Conservation (phyloP, 345 rosid species). For the Angophora floribunda region DNA sequence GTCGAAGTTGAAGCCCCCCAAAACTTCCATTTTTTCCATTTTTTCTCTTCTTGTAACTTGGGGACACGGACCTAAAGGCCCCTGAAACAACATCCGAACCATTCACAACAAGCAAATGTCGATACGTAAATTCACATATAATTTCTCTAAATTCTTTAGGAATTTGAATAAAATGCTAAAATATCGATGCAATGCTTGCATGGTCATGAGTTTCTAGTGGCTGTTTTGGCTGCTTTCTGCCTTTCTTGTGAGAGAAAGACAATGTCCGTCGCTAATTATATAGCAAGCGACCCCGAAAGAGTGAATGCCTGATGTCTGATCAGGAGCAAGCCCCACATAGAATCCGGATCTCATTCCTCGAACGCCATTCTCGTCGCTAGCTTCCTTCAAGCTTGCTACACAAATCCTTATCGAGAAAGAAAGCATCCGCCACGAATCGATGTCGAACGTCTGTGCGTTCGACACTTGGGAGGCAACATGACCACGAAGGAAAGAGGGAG, state of each 20-base stretch:
- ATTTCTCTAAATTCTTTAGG: not conserved
- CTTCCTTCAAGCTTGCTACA: not conserved
- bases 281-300: not conserved
- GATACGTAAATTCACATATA: not conserved
- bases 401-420: not conserved
- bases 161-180: not conserved
- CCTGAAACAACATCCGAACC: not conserved
- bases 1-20: not conserved
- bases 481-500: not conserved
- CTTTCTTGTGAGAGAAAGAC: not conserved
- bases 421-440: not conserved
- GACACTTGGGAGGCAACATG: not conserved
- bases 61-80: not conserved
- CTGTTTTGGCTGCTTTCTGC: not conserved
- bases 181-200: not conserved
- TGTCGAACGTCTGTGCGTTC: not conserved
- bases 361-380: not conserved
- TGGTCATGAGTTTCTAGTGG: not conserved
- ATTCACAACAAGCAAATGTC: not conserved
- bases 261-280: not conserved
- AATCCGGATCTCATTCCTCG: not conserved
- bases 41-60: not conserved
- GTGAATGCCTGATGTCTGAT: not conserved
- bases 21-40: not conserved
- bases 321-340: not conserved